Evolutionary conservation across 345 rosid genomes (phyloP).

Genomic region (Arabidopsis suecica): DNA sequence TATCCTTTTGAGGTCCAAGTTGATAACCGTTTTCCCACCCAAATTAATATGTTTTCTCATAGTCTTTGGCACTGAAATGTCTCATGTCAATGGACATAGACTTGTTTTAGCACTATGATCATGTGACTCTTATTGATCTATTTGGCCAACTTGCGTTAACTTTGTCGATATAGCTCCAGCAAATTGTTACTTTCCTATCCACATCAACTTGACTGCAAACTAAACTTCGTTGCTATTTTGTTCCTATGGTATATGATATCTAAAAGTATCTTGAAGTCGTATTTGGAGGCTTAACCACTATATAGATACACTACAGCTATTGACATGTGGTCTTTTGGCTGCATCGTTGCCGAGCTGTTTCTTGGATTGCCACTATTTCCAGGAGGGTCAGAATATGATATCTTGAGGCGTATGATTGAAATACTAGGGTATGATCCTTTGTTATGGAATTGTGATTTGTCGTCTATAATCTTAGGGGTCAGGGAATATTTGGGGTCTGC

Average conservation of each 20-base stretch:
- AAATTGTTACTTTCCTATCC: slow-evolving; percentile 11
- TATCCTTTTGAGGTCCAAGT: slow-evolving; percentile 63
- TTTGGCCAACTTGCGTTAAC: neutral
- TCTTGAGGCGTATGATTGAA: slow-evolving; percentile 86
- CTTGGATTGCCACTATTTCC: slow-evolving; percentile 98
- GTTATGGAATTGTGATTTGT: slow-evolving; percentile 7
- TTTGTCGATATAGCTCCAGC: slow-evolving; percentile 24
- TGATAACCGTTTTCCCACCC: neutral
- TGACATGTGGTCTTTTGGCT: slow-evolving; percentile 99
- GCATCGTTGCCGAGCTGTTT: slow-evolving; percentile 99
- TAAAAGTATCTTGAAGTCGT: slow-evolving; percentile 14
- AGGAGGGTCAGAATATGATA: slow-evolving; percentile 99
- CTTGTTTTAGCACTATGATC: slow-evolving; percentile 24
- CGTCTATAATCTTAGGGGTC: neutral
- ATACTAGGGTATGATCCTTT: slow-evolving; percentile 77
- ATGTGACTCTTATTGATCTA: slow-evolving; percentile 12
- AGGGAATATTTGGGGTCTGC: slow-evolving; percentile 21
- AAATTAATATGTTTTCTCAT: neutral
- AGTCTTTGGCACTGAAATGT: slow-evolving; percentile 15
- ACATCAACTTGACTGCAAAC: slow-evolving; percentile 21
- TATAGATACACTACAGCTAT: slow-evolving; percentile 93
- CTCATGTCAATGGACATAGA: slow-evolving; percentile 24
- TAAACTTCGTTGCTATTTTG: slow-evolving; percentile 6
- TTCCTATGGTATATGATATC: slow-evolving; percentile 14
- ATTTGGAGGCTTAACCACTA: slow-evolving; percentile 54